A percentile compares a stretch with the other conserved stretches of the same genome.
Conservation (phyloP, 1,284 basidiomycete species). For the Anthracocystis walkeri region DNA sequence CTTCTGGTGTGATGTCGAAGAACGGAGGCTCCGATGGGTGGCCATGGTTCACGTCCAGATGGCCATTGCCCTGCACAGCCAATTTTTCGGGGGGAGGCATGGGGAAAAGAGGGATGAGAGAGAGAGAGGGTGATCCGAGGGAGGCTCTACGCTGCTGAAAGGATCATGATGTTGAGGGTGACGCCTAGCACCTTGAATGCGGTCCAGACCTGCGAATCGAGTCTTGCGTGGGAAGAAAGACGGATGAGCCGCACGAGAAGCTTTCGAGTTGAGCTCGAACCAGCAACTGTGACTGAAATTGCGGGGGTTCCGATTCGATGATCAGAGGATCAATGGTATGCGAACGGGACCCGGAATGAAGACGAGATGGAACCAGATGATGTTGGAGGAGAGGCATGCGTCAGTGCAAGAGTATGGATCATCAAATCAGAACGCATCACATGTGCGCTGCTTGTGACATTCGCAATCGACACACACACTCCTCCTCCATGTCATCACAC, state of each 20-base stretch:
- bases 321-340: neutral
- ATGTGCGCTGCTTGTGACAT: neutral
- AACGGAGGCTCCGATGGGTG: neutral
- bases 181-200: neutral
- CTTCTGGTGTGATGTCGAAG: slow-evolving; percentile 27
- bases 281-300: no score
- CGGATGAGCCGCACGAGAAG: neutral
- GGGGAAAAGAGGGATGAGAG: neutral
- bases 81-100: slow-evolving; percentile 11
- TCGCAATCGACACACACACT: neutral
- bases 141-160: slow-evolving; percentile 3
- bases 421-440: no score
- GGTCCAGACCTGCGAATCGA: neutral
- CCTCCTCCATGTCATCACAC: neutral
- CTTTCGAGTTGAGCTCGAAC: no score
- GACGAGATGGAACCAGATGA: neutral
- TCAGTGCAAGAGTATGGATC: neutral
- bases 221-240: neutral
- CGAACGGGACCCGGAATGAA: neutral
- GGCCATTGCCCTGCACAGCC: slow-evolving; percentile 17
- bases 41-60: neutral
- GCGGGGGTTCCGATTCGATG: no score
- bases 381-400: neutral
- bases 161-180: slow-evolving; percentile 1
- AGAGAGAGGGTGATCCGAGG: neutral